Conservation (phyloP, 164 flowering plant genomes). For the Magnolia sinica region DNA sequence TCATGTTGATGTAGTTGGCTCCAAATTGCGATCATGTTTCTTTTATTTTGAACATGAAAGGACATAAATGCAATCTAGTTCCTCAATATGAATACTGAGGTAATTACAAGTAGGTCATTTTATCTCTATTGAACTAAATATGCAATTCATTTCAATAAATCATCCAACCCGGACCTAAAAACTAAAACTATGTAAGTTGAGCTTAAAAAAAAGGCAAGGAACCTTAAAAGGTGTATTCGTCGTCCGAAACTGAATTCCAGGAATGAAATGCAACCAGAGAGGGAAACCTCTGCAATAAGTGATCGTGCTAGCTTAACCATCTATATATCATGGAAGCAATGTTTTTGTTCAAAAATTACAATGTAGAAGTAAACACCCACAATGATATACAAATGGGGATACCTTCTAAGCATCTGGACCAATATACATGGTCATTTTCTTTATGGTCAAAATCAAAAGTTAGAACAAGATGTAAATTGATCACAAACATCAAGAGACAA, state of each 20-base stretch:
- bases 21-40: too few species aligned
- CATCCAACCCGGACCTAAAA: too few species aligned
- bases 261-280: conserved; percentile 60
- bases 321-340: background rate
- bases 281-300: conserved; percentile 55
- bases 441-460: background rate
- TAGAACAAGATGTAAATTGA: background rate
- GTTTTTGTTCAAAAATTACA: background rate
- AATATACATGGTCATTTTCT: background rate
- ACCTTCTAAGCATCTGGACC: background rate
- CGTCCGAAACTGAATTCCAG: conserved; percentile 61
- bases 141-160: too few species aligned
- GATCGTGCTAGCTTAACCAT: background rate
- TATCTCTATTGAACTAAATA: too few species aligned
- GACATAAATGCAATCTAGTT: background rate
- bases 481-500: background rate
- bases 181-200: too few species aligned
- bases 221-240: conserved; percentile 52
- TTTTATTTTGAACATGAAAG: too few species aligned
- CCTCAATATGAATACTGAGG: background rate
- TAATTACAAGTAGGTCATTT: background rate
- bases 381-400: background rate
- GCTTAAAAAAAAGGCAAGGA: background rate
- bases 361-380: background rate
- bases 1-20: too few species aligned